Base-by-base conservation (phyloP, 202 grass and related monocot species). In the Dendrocalamus latiflorus region DNA sequence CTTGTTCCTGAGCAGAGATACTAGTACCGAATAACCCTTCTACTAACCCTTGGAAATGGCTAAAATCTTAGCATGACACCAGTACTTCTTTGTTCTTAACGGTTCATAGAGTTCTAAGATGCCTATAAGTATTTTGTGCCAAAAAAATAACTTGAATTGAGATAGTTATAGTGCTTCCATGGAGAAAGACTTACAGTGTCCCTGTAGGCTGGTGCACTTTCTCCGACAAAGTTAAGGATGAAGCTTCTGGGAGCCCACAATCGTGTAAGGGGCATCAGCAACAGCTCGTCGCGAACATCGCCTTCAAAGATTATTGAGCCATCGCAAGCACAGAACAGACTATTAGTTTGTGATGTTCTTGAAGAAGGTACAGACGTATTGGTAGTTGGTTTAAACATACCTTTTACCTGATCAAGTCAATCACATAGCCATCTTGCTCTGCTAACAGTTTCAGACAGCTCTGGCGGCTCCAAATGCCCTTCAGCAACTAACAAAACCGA, bases 351-450 rank as follows among this genome's bases (percentile, higher is more conserved):
- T n/a, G n/a, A 98, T 83, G 59, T 85, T 62, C 92, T 90, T 54
- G 90, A 92, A 59, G 88, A 94, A 95, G 90, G 95, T 94, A 76
- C 61, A 41, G 0, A 17, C 63, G 59, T 26, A 63, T 25, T 50
- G 14, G 12, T 48, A 28, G 65, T 70, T 63, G 25, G 50, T 89
- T 78, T 45, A 15, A 43, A 15, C 1, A 62, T 70, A 26, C 12
- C 2, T 26, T 81, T 70, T 63, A 7, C 30, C 37, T 57, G 45
- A 34, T 16, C 20, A 60, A 80, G 10, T 78, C 16, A 50, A 53
- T 88, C 38, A 70, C 75, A 51, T 53, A 25, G 8, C 18, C 11
- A 63, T 78, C 15, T 85, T 65, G 22, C 18, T 82, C 16, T 41
- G 43, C 43, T 26, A 43, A 15, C 39, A 34, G 33, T 34, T 34